Base-by-base conservation (phyloP, 176 grass and related monocot species). In the Tillandsia leiboldiana region DNA sequence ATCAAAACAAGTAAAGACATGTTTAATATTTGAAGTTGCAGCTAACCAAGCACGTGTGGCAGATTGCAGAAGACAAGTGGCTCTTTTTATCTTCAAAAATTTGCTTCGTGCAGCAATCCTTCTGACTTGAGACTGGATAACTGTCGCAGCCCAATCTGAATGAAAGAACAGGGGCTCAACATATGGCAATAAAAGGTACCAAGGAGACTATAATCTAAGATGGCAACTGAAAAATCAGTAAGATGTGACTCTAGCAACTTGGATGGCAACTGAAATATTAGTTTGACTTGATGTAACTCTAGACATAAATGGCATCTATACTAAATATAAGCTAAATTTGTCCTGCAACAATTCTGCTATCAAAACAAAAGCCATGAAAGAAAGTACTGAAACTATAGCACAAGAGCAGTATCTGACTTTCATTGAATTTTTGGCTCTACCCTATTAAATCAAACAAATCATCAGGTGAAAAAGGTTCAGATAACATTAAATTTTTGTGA, bases 21-120 rank as follows among this genome's bases (percentile, higher is more conserved):
- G 20, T 17, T 70, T 84, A 29, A 50, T 75, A 64, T 28, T 75
- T 69, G 51, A 51, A 5, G 20, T 58, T 71, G 75, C 51, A 58
- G 17, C 49, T 76, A 66, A 65, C 82, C 82, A 85, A 66, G 86
- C 86, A 52, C 64, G 70, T 24, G 79, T 62, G 54, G 75, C 75
- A 72, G 63, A 64, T 79, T 89, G 82, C 75, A 89, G 75, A 62
- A 85, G 51, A 69, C 27, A 70, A 69, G 71, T 73, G 72, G 86
- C 76, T 9, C 8, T 81, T 72, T 61, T 83, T 15, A 68, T 49
- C 50, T 90, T 72, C 54, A 70, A 64, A 59, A 66, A 81, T 77
- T 75, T 75, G 24, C 66, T 78, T 58, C 51, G 76, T 71, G 70
- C 80, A 78, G 75, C 65, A 72, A 83, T 26, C 72, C 12, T 51